Conservation (phyloP, 2,329 filamentous ascomycete genomes). For the Epichloe bromicola region DNA sequence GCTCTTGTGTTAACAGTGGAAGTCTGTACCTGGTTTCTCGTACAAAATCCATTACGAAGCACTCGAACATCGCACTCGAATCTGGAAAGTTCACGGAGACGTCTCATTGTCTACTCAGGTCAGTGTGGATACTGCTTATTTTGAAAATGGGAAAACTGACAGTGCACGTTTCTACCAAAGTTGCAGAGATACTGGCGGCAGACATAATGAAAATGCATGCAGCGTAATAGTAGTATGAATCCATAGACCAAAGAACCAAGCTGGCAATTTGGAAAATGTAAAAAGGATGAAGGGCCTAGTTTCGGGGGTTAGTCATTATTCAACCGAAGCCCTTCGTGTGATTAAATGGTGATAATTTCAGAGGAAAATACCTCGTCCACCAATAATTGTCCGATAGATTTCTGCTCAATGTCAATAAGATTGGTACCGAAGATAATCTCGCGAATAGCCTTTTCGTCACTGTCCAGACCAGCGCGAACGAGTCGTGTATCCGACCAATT, state of each 20-base stretch:
- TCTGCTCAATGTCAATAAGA: slow-evolving; percentile 85
- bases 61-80: slow-evolving; percentile 96
- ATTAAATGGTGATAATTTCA: neutral
- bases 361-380: slow-evolving; percentile 58
- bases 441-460: slow-evolving; percentile 72
- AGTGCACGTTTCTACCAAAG: slow-evolving; percentile 77
- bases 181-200: slow-evolving; percentile 78
- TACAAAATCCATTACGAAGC: slow-evolving; percentile 86
- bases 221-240: slow-evolving; percentile 97
- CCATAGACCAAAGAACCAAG: slow-evolving; percentile 84
- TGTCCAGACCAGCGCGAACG: slow-evolving; percentile 70
- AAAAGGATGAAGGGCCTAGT: slow-evolving; percentile 82
- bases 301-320: neutral
- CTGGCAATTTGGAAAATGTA: slow-evolving; percentile 97
- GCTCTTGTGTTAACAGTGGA: neutral
- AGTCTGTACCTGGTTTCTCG: slow-evolving; percentile 14
- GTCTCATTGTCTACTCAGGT: slow-evolving; percentile 61
- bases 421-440: slow-evolving; percentile 84
- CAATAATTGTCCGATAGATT: slow-evolving; percentile 67
- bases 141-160: slow-evolving; percentile 30
- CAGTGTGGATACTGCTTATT: neutral
- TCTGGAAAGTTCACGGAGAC: slow-evolving; percentile 77
- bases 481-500: slow-evolving; percentile 67
- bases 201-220: slow-evolving; percentile 92
- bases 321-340: neutral